A percentile compares a stretch with the other conserved stretches of the same genome.
phyloP scores from a whole-genome alignment of 2,329 filamentous ascomycete species.

The Balansia obtecta region DNA sequence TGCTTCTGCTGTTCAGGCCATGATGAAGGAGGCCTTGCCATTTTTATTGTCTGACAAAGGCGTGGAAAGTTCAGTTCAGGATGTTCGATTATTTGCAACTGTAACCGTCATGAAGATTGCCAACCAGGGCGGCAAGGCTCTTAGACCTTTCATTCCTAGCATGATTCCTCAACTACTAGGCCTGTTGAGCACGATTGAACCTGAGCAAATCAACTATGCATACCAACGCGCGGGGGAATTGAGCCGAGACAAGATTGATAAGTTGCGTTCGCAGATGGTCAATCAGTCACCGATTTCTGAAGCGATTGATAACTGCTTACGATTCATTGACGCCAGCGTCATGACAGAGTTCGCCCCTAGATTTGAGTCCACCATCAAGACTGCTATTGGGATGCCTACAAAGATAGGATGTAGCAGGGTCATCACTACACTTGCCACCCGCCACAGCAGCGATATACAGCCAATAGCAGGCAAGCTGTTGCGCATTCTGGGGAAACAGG shows the following conservation, averaged over 20 bases:
- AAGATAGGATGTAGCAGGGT: slow-evolving; percentile 86
- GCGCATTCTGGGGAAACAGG: slow-evolving; percentile 64
- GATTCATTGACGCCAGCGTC: slow-evolving; percentile 65
- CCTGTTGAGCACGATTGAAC: slow-evolving; percentile 77
- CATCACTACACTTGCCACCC: slow-evolving; percentile 71
- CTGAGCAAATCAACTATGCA: slow-evolving; percentile 80
- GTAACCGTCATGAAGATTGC: slow-evolving; percentile 76
- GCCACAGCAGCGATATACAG: slow-evolving; percentile 61
- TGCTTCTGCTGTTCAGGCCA: slow-evolving; percentile 56
- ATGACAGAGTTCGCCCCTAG: slow-evolving; percentile 62
- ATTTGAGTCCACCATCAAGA: slow-evolving; percentile 70
- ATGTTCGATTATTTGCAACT: slow-evolving; percentile 76
- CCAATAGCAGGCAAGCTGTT: slow-evolving; percentile 67
- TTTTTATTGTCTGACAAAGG: slow-evolving; percentile 84
- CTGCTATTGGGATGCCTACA: slow-evolving; percentile 78
- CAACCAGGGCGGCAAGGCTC: slow-evolving; percentile 70
- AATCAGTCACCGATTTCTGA: slow-evolving; percentile 83
- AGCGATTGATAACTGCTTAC: slow-evolving; percentile 78
- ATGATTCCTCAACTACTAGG: slow-evolving; percentile 73
- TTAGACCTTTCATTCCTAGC: slow-evolving; percentile 69
- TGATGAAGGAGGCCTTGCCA: slow-evolving; percentile 78
- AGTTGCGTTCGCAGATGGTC: slow-evolving; percentile 68
- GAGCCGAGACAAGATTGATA: slow-evolving; percentile 82
- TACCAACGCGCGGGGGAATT: slow-evolving; percentile 83
- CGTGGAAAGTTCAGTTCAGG: slow-evolving; percentile 76